Evolutionary conservation across 768 basidiomycete species (phyloP), one percentile per base, ranked within the genome.

Genomic region (Thelephora aurantiotincta): DNA sequence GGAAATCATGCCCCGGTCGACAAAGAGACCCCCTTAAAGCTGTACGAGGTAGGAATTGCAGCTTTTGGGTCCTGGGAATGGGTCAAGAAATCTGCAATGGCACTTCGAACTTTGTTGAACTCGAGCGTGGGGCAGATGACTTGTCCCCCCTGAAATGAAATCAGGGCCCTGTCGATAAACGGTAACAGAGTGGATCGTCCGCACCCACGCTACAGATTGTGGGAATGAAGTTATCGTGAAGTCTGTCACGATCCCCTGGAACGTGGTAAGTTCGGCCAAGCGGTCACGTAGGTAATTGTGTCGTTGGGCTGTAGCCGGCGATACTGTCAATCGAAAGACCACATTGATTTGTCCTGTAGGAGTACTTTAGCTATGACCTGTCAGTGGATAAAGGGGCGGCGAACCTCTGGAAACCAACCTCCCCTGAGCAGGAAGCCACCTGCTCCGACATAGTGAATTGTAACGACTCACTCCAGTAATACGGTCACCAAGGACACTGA

Each of bases 181-280:
- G 3, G 46, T n/a, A 11, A 3, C 33, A 16, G n/a, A 33, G 12
- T 9, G 6, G 33, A 16, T 34, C 11, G 33, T 14, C 33, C 70
- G 12, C 60, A 80, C 78, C 78, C 78, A 82, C 48, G 82, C 73
- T 59, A 70, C n/a, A n/a, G n/a, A n/a, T n/a, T n/a, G n/a, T n/a
- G n/a, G n/a, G n/a, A n/a, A n/a, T n/a, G n/a, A n/a, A n/a, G n/a
- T n/a, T n/a, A n/a, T n/a, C n/a, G n/a, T n/a, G n/a, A n/a, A n/a
- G n/a, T n/a, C n/a, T n/a, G 78, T 81, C 2, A 81, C 74, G 34
- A 81, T 73, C 0, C 80, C 80, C 69, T 71, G 35, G n/a, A 80
- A 74, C 79, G 45, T 13, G 42, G 20, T 14, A 22, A n/a, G 36
- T 19, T 37, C 36, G 19, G 19, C 14, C 14, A 13, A 19, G 14